Conservation (phyloP, 2,329 filamentous ascomycete species). For the Lojkania enalia region DNA sequence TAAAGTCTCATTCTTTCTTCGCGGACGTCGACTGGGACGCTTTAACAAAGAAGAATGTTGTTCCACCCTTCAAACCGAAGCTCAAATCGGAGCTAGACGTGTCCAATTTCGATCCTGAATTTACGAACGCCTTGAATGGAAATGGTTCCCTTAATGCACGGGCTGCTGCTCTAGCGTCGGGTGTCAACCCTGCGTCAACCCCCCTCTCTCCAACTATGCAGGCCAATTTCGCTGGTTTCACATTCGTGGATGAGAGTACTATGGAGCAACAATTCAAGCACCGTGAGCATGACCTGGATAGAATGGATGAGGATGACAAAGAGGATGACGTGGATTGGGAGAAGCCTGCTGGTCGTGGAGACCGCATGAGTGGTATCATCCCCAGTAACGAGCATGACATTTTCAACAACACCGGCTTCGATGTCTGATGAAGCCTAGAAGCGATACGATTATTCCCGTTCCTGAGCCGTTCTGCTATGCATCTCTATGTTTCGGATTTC, state of each 20-base stretch:
- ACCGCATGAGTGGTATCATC: constrained; percentile 58
- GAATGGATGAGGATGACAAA: constrained; percentile 48
- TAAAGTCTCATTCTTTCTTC: constrained; percentile 95
- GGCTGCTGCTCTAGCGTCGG: constrained; percentile 81
- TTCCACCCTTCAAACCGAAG: constrained; percentile 96
- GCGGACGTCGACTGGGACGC: constrained; percentile 90
- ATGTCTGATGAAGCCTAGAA: constrained; percentile 31
- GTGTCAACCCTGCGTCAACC: constrained; percentile 81
- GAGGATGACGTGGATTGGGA: constrained; percentile 49
- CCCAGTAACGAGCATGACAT: constrained; percentile 51
- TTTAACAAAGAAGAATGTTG: constrained; percentile 85
- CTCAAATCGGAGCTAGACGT: constrained; percentile 94
- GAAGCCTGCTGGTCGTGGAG: constrained; percentile 45
- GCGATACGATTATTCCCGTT: not conserved
- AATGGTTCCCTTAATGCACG: constrained; percentile 87
- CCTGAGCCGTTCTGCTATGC: constrained; percentile 9
- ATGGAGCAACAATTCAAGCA: constrained; percentile 78
- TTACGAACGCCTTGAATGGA: constrained; percentile 89
- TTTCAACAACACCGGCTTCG: constrained; percentile 50
- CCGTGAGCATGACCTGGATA: constrained; percentile 48
- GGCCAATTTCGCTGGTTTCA: constrained; percentile 98
- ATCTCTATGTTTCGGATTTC: constrained; percentile 7
- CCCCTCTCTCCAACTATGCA: constrained; percentile 94
- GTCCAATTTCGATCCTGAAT: constrained; percentile 98
- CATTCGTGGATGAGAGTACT: constrained; percentile 96